These are phyloP conservation scores for Cyclocybe cylindracea DNA, from an alignment of 768 basidiomycete species.

Conservation along the genomic window DNA sequence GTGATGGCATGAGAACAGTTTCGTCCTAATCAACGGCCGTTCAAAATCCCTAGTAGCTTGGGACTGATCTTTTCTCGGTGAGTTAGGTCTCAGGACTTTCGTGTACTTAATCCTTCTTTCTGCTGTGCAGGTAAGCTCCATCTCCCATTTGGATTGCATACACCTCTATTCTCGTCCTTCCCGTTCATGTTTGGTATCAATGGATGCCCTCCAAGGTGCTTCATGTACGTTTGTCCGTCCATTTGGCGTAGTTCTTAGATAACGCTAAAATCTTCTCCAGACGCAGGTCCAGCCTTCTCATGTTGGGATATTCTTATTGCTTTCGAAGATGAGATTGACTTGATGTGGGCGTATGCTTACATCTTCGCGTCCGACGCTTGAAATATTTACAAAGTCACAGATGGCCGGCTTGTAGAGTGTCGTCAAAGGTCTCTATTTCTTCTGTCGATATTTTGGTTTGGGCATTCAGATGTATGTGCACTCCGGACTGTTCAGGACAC, in stretches of 20 bases:
- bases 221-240: constrained; percentile 13
- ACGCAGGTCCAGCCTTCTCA: constrained; percentile 11
- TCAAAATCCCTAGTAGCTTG: not conserved
- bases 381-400: not conserved
- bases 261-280: not conserved
- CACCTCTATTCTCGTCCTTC: not conserved
- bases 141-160: not conserved
- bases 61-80: not conserved
- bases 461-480: constrained; percentile 13
- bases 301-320: constrained; percentile 14
- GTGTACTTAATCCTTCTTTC: not conserved
- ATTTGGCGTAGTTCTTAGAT: not conserved
- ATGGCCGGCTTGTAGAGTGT: constrained; percentile 9
- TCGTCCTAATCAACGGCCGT: not conserved
- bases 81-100: not conserved
- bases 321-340: constrained; percentile 14
- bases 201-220: constrained; percentile 14
- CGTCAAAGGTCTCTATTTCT: constrained; percentile 18
- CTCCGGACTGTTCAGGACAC: not conserved
- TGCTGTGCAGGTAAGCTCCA: not conserved
- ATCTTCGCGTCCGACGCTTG: not conserved
- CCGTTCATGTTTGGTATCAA: constrained; percentile 1
- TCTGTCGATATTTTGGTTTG: constrained; percentile 18
- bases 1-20: not conserved
- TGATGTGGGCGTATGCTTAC: constrained; percentile 15